Percentiles rank a stretch among this genome's conserved stretches.
Evolutionary conservation across 805 yeast genomes (phyloP).

Genomic region (Yamadazyma sp.): DNA sequence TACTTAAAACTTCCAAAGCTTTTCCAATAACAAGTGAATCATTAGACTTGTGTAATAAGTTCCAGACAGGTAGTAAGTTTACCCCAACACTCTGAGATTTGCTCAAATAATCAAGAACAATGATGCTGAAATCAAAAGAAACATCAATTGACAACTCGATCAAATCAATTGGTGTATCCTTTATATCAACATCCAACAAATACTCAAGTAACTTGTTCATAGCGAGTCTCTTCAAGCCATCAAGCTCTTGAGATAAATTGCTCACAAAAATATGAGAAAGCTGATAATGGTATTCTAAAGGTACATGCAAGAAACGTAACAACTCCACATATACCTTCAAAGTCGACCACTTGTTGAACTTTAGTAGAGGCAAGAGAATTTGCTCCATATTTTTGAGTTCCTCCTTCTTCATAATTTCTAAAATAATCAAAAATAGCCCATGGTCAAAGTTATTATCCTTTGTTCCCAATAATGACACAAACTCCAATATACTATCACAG

Average conservation of each 20-base stretch:
- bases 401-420: conserved; percentile 18
- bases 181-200: conserved; percentile 1
- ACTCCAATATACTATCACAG: conserved; percentile 27
- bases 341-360: conserved; percentile 28
- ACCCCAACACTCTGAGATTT: background rate
- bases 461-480: conserved; percentile 39
- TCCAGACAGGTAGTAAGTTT: conserved; percentile 1
- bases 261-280: conserved; percentile 38
- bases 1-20: conserved; percentile 3
- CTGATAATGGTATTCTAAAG: conserved; percentile 12
- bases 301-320: conserved; percentile 7
- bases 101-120: conserved; percentile 7
- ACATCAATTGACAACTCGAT: background rate
- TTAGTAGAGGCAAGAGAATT: background rate
- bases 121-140: conserved; percentile 2
- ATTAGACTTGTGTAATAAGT: background rate
- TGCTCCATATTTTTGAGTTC: background rate
- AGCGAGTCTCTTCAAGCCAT: conserved; percentile 13
- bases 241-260: conserved; percentile 20
- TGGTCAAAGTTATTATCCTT: conserved; percentile 35
- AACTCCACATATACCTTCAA: conserved; percentile 29
- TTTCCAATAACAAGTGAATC: background rate
- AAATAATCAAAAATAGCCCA: conserved; percentile 54
- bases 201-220: conserved; percentile 9
- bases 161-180: conserved; percentile 3